phyloP scores from a whole-genome alignment of 495 filamentous ascomycete species.

The Aspergillus taichungensis region DNA sequence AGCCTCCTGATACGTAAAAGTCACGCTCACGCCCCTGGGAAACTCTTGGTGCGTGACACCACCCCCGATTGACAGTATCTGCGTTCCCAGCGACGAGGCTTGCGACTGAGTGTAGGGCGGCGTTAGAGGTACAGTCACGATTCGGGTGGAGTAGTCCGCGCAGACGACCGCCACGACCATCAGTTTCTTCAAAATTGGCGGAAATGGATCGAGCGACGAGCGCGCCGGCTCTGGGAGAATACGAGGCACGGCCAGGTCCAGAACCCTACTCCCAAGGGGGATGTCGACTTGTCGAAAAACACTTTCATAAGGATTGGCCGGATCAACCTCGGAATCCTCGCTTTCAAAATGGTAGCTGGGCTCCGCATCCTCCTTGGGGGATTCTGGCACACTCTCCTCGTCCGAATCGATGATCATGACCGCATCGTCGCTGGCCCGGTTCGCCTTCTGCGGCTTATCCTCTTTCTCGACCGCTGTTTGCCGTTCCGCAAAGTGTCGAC shows the following conservation, averaged over 20 bases:
- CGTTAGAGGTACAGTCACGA: slow-evolving; percentile 63
- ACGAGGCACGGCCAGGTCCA: slow-evolving; percentile 51
- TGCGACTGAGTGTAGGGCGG: slow-evolving; percentile 53
- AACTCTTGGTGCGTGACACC: slow-evolving; percentile 47
- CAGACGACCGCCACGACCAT: slow-evolving; percentile 67
- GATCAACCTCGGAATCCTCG: slow-evolving; percentile 52
- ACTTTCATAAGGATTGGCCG: slow-evolving; percentile 41
- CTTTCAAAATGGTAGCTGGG: slow-evolving; percentile 42
- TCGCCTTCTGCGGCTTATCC: slow-evolving; percentile 23
- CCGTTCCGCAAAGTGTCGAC: slow-evolving; percentile 49
- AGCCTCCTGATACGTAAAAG: slow-evolving; percentile 45
- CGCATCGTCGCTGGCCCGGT: slow-evolving; percentile 41
- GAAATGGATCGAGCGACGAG: slow-evolving; percentile 46
- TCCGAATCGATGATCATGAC: slow-evolving; percentile 78
- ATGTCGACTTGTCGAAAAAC: slow-evolving; percentile 62
- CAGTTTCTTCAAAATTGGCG: slow-evolving; percentile 50
- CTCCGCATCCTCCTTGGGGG: slow-evolving; percentile 28
- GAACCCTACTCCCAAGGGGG: slow-evolving; percentile 51
- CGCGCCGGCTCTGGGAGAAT: slow-evolving; percentile 38
- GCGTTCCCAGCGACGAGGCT: slow-evolving; percentile 47
- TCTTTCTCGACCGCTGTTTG: slow-evolving; percentile 15
- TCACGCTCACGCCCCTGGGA: slow-evolving; percentile 59
- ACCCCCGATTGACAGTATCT: slow-evolving; percentile 44
- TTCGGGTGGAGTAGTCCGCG: slow-evolving; percentile 54
- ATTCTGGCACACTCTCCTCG: slow-evolving; percentile 50